Percentiles rank a stretch among this genome's conserved stretches.
phyloP scores from a whole-genome alignment of 306 rosid genomes.

The Benincasa hispida region DNA sequence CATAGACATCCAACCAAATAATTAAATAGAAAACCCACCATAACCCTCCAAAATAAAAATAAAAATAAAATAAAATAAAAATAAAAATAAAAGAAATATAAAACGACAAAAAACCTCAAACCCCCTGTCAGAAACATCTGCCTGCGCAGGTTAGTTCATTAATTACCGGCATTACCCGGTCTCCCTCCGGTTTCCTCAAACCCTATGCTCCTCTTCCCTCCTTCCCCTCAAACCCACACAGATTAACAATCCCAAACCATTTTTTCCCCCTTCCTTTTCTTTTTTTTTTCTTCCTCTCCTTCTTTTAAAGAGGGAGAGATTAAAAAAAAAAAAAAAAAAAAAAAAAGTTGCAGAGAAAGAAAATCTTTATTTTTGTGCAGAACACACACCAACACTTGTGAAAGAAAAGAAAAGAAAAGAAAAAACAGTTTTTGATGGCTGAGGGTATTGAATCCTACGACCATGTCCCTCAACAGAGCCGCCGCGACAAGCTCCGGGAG shows the following conservation, averaged over 20 bases:
- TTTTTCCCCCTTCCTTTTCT: too few relatives aligned
- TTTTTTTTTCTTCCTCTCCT: background rate
- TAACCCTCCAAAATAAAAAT: background rate
- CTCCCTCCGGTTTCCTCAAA: slow-evolving; percentile 35
- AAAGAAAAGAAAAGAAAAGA: too few relatives aligned
- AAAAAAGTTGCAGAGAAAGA: background rate
- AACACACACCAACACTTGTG: background rate
- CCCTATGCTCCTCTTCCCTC: slow-evolving; percentile 23
- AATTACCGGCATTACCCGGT: slow-evolving; percentile 61
- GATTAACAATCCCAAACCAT: background rate
- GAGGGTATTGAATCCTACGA: slow-evolving; percentile 46
- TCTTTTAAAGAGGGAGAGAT: background rate
- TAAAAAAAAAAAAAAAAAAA: too few relatives aligned
- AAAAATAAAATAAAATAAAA: too few relatives aligned
- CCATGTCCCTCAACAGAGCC: slow-evolving; percentile 76
- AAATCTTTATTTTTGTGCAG: slow-evolving; percentile 2
- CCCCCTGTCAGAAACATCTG: slow-evolving; percentile 29
- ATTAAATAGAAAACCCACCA: slow-evolving; percentile 6
- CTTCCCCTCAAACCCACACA: background rate
- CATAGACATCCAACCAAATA: slow-evolving; percentile 4
- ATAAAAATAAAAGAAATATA: background rate
- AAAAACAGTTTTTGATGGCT: slow-evolving; percentile 25
- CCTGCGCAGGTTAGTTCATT: slow-evolving; percentile 26
- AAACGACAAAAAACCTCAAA: slow-evolving; percentile 46
- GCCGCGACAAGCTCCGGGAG: slow-evolving; percentile 64